Percentiles rank a stretch among this genome's conserved stretches.
Conservation (phyloP, 2,329 filamentous ascomycete species). For the Penicillium paneum region DNA sequence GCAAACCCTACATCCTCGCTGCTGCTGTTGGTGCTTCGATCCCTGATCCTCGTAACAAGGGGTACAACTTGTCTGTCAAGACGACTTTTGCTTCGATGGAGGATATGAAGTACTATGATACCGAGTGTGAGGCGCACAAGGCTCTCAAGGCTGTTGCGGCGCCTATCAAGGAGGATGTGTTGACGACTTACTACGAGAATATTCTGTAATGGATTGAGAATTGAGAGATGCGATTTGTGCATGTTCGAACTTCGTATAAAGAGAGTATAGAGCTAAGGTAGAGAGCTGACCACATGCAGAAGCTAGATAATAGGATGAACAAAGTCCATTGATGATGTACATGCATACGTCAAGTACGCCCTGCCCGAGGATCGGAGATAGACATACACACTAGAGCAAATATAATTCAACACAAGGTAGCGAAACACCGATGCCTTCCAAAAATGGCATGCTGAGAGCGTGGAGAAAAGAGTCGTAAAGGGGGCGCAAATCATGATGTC, state of each 20-base stretch:
- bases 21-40: conserved; percentile 55
- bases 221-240: background rate
- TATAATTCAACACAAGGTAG: conserved; percentile 2
- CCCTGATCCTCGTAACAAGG: conserved; percentile 60
- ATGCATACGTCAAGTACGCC: conserved; percentile 24
- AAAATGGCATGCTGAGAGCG: conserved; percentile 15
- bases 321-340: conserved; percentile 25
- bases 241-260: background rate
- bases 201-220: conserved; percentile 24
- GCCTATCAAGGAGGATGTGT: conserved; percentile 35
- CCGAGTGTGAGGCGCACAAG: conserved; percentile 55
- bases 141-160: conserved; percentile 42
- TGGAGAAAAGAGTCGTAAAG: conserved; percentile 8
- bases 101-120: conserved; percentile 70
- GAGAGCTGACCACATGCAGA: background rate
- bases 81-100: conserved; percentile 62
- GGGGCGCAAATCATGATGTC: conserved; percentile 7
- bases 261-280: background rate
- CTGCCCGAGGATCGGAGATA: conserved; percentile 4
- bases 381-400: conserved; percentile 8
- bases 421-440: conserved; percentile 16
- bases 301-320: background rate
- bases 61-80: conserved; percentile 63
- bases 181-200: conserved; percentile 40
- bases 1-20: conserved; percentile 66